Evolutionary conservation across 1,284 basidiomycete species (phyloP).

Genomic region (Apiotrichum laibachii): DNA sequence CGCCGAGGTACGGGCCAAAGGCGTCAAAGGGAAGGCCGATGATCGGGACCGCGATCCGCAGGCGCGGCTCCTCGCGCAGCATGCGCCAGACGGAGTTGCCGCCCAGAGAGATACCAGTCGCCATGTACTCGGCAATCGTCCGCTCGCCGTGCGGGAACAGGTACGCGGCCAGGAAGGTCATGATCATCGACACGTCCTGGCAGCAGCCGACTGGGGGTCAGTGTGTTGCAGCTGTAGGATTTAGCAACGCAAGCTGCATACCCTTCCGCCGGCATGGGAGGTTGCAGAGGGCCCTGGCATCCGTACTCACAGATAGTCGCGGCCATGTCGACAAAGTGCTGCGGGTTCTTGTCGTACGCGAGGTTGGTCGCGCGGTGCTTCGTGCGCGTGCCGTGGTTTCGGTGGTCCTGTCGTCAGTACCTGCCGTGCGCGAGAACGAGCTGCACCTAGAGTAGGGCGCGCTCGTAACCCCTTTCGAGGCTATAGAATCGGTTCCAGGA

Average conservation of each 20-base stretch:
- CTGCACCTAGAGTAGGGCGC: too few species aligned
- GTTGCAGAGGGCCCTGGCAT: not conserved
- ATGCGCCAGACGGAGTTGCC: slow-evolving; percentile 53
- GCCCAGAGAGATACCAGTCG: slow-evolving; percentile 56
- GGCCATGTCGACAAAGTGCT: slow-evolving; percentile 71
- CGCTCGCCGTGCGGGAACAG: slow-evolving; percentile 71
- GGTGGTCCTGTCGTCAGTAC: slow-evolving; percentile 61
- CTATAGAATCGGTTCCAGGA: too few species aligned
- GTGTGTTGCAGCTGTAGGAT: too few species aligned
- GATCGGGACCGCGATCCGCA: slow-evolving; percentile 68
- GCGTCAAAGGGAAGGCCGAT: slow-evolving; percentile 74
- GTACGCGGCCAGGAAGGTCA: slow-evolving; percentile 74
- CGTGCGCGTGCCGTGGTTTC: slow-evolving; percentile 68
- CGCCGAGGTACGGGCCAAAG: slow-evolving; percentile 57
- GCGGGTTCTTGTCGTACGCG: slow-evolving; percentile 62
- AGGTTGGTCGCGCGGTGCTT: slow-evolving; percentile 59
- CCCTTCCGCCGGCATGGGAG: not conserved
- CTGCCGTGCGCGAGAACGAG: too few species aligned
- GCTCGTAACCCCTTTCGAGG: too few species aligned
- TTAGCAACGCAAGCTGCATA: too few species aligned
- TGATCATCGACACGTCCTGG: slow-evolving; percentile 71
- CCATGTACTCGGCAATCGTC: slow-evolving; percentile 64
- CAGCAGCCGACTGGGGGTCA: slow-evolving; percentile 60
- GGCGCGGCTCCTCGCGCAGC: slow-evolving; percentile 59
- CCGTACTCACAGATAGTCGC: slow-evolving; percentile 56